Base-by-base conservation (phyloP, 176 grass and related monocot genomes). In the Musa acuminata region DNA sequence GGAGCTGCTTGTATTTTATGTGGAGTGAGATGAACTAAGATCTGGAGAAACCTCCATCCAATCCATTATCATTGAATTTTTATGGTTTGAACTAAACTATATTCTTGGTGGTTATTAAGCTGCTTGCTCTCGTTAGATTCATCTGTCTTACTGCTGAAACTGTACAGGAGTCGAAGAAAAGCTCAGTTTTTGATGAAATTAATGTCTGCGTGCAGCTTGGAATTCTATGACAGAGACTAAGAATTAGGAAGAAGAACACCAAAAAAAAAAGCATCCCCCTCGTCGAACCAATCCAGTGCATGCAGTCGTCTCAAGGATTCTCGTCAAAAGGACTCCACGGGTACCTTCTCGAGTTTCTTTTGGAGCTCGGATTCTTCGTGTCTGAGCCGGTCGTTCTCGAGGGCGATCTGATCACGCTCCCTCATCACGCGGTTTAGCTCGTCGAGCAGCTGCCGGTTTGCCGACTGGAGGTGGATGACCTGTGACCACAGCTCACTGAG, bases 391-490 rank as follows among this genome's bases (percentile, higher is more conserved):
- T 58, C 69, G 72, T 89, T 99, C 77, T 99, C 90, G 16, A 71
- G 80, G 62, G 62, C 52, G 5, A 85, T 48, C 43, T 21, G 80
- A 64, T 82, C 54, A 11, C 78, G 74, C 71, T 79, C 80, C 2
- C 80, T 65, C 51, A 87, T 76, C 58, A 72, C 49, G 21, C 67
- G 75, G 75, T 94, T 91, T 53, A 99, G 85, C 76, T 99, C 88
- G n/a, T 91, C 71, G 6, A 99, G 88, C 11, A 94, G 82, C 77
- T 62, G 77, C 74, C 84, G 86, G 9, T 94, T 93, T 1, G 66
- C 72, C 1, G 21, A 72, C 1, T 73, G 77, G 52, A 99, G 95
- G 78, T 81, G 76, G 1, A 89, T 55, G 0, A 91, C 90, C 65
- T 85, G 82, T 0, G 83, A 55, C 22, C 84, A 82, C 72, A 94